Base-by-base conservation (phyloP, 2,329 filamentous ascomycete species). In the Teratosphaeria pseudoeucalypti region DNA sequence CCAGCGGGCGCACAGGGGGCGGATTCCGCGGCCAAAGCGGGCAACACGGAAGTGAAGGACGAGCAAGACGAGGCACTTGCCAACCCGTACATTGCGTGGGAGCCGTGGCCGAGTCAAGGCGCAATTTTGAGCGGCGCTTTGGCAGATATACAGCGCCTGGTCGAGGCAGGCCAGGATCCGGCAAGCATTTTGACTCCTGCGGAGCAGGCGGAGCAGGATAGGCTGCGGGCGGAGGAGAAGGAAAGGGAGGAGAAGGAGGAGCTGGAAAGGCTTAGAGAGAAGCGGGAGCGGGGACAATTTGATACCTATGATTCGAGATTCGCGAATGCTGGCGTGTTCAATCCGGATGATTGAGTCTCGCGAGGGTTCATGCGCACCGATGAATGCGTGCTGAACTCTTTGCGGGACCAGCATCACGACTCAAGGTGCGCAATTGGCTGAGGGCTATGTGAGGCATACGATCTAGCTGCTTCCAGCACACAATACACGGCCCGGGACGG, bases 51-150 rank as follows among this genome's bases (percentile, higher is more conserved):
- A 27, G 54, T 53, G 34, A 60, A 59, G 29, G 23, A 57, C 4
- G 60, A 63, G 52, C 67, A 71, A 34, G 73, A 76, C 43, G 68
- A 71, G 39, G 67, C 72, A 16, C 75, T 70, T 66, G 66, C 80
- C 54, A 52, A 67, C 69, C 54, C 75, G 67, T 49, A 23, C 16
- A 7, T 52, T 3, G 53, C 26, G 11, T 79, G 9, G 10, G 80
- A 85, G 54, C 89, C 90, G 0, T 95, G 89, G 89, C 89, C 89
- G 0, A 78, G 78, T 32, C 85, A 89, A 63, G 83, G 86, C 34
- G 81, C 84, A 61, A 89, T 94, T 63, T 81, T 84, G 34, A 76
- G 77, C 16, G 89, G 90, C 39, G 85, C 85, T 1, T 77, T 95
- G 52, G 86, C 85, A 55, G 63, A 70, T 34, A 75, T 79, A 53